Percentiles rank a stretch among this genome's conserved stretches.
These are phyloP conservation scores for Xylariaceae sp. DNA, from an alignment of 2,329 filamentous ascomycete species.

Conservation along the genomic window DNA sequence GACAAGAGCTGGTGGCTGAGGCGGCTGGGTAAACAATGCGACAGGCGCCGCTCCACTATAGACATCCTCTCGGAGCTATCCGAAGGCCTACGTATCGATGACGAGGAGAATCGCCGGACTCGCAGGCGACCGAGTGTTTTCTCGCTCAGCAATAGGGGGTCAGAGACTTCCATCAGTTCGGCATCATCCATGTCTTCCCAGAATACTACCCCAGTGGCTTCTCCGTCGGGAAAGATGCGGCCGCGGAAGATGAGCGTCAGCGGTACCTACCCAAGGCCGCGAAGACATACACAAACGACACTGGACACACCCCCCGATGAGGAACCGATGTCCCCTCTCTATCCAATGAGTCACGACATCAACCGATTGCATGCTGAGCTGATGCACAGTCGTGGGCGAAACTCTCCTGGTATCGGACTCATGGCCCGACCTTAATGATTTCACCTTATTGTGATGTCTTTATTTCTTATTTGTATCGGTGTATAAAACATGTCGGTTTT, in stretches of 20 bases:
- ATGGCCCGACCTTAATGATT: conserved; percentile 7
- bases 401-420: conserved; percentile 16
- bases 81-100: conserved; percentile 15
- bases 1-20: conserved; percentile 17
- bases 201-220: conserved; percentile 8
- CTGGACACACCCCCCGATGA: conserved; percentile 8
- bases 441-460: too few relatives aligned
- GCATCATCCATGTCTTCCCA: conserved; percentile 14
- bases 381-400: conserved; percentile 12
- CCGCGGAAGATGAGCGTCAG: conserved; percentile 20
- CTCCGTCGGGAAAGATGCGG: conserved; percentile 9
- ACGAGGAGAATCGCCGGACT: conserved; percentile 12
- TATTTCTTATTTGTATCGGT: too few relatives aligned
- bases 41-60: conserved; percentile 16
- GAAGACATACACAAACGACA: neutral
- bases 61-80: conserved; percentile 19
- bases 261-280: conserved; percentile 12
- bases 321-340: conserved; percentile 1
- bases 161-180: conserved; percentile 12
- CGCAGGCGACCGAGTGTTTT: conserved; percentile 15
- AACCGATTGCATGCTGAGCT: conserved; percentile 11
- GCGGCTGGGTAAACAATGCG: conserved; percentile 12
- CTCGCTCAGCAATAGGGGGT: conserved; percentile 14
- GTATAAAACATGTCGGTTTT: too few relatives aligned
- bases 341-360: conserved; percentile 5